Percentiles rank a stretch among this genome's conserved stretches.
Conservation (phyloP, 2,329 filamentous ascomycete genomes). For the Dactylellina parvicollis region DNA sequence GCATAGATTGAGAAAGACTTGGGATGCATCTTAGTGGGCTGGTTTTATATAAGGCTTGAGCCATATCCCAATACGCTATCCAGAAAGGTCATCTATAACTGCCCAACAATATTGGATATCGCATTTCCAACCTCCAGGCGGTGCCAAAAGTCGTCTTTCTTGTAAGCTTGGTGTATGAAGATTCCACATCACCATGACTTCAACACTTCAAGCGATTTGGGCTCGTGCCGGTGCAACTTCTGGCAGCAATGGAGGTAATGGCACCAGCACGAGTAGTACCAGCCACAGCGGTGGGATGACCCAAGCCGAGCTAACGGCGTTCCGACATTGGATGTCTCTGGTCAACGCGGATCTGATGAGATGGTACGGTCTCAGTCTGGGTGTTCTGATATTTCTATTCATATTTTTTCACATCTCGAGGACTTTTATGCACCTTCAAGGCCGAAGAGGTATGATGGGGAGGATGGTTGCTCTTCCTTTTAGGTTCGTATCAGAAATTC, state of each 20-base stretch:
- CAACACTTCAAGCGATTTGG: slow-evolving; percentile 27
- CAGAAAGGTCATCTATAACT: slow-evolving; percentile 5
- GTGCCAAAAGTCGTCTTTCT: slow-evolving; percentile 7
- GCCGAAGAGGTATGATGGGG: slow-evolving; percentile 53
- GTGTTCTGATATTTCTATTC: slow-evolving; percentile 55
- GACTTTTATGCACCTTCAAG: slow-evolving; percentile 55
- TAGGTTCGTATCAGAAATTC: slow-evolving; percentile 40
- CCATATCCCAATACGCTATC: not conserved
- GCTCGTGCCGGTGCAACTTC: slow-evolving; percentile 31
- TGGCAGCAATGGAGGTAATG: slow-evolving; percentile 11
- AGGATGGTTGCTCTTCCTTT: slow-evolving; percentile 53
- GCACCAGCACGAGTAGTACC: not conserved
- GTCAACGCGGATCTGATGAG: slow-evolving; percentile 37
- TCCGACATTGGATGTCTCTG: slow-evolving; percentile 39
- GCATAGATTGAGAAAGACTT: not conserved
- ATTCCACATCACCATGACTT: slow-evolving; percentile 24
- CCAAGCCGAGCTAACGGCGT: slow-evolving; percentile 20
- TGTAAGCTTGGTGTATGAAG: no score
- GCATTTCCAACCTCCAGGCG: not conserved
- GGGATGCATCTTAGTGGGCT: not conserved
- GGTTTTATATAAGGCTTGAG: slow-evolving; percentile 5
- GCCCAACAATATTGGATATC: slow-evolving; percentile 10
- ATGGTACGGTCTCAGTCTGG: slow-evolving; percentile 49
- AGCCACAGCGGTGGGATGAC: slow-evolving; percentile 23
- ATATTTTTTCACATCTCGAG: slow-evolving; percentile 55